Percentiles rank a stretch among this genome's conserved stretches.
Conservation (phyloP, 2,329 filamentous ascomycete genomes). For the Lasiodiplodia theobromae region DNA sequence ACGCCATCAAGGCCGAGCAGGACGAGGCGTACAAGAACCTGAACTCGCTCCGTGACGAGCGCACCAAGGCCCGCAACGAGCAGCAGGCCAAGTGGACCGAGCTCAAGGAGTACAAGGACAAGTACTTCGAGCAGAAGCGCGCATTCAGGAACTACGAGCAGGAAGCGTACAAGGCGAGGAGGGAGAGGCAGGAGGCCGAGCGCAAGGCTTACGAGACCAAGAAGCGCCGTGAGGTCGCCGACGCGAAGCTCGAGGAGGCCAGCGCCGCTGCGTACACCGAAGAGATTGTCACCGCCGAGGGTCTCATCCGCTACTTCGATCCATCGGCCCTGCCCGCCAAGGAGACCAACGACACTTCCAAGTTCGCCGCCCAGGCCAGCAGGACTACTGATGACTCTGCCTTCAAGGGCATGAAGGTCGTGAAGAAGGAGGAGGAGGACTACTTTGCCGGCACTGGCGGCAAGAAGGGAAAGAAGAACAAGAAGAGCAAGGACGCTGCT, state of each 20-base stretch:
- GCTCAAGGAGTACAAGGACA: slow-evolving; percentile 87
- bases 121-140: slow-evolving; percentile 81
- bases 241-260: slow-evolving; percentile 79
- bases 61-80: slow-evolving; percentile 80
- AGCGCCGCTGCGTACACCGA: slow-evolving; percentile 88
- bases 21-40: slow-evolving; percentile 90
- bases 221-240: slow-evolving; percentile 76
- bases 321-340: slow-evolving; percentile 70
- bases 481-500: slow-evolving; percentile 66
- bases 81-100: slow-evolving; percentile 86
- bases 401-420: slow-evolving; percentile 83
- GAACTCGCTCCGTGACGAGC: slow-evolving; percentile 83
- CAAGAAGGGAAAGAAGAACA: slow-evolving; percentile 91
- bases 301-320: slow-evolving; percentile 89
- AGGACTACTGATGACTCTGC: slow-evolving; percentile 85
- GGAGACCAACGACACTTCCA: slow-evolving; percentile 69
- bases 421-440: slow-evolving; percentile 87
- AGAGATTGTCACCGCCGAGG: slow-evolving; percentile 88
- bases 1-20: slow-evolving; percentile 89
- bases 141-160: slow-evolving; percentile 85
- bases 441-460: slow-evolving; percentile 77
- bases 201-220: slow-evolving; percentile 75
- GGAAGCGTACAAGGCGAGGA: slow-evolving; percentile 76
- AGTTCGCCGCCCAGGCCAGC: slow-evolving; percentile 74
- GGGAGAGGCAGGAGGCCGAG: slow-evolving; percentile 83